A percentile compares a stretch with the other conserved stretches of the same genome.
Conservation (phyloP, 176 grass and related monocot genomes). For the Melocanna baccifera region DNA sequence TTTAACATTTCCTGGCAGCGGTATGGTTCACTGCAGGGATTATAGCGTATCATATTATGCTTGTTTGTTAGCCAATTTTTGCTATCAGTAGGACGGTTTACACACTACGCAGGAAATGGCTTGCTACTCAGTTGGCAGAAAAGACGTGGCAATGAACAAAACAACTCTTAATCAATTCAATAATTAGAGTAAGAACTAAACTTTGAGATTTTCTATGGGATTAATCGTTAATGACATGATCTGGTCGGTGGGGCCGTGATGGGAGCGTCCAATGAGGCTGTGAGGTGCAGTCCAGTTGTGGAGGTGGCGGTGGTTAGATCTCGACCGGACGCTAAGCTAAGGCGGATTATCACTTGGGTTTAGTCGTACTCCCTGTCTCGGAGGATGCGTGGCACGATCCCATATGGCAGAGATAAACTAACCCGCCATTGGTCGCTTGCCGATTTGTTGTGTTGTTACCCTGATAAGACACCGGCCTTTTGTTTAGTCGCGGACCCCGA, state of each 20-base stretch:
- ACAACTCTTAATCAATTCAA: not conserved
- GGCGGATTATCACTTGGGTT: slow-evolving; percentile 18
- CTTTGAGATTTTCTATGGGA: too few relatives aligned
- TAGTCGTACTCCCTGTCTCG: not conserved
- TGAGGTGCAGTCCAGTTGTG: slow-evolving; percentile 23
- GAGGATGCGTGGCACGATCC: not conserved
- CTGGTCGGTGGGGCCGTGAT: not conserved
- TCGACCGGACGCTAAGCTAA: slow-evolving; percentile 38
- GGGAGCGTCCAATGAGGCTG: not conserved
- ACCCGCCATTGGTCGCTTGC: not conserved
- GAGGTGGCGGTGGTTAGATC: slow-evolving; percentile 47
- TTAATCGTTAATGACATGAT: not conserved
- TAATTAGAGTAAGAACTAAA: not conserved
- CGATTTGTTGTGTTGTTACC: not conserved
- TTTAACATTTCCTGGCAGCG: not conserved
- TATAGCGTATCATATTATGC: too few relatives aligned
- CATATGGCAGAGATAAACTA: slow-evolving; percentile 25
- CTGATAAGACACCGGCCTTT: not conserved
- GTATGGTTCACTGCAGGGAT: not conserved
- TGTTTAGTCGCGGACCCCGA: slow-evolving; percentile 14
- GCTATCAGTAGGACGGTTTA: not conserved
- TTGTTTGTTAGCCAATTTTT: not conserved
- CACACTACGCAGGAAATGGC: not conserved
- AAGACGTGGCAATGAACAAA: not conserved
- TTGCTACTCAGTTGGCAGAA: not conserved